Evolutionary conservation across 306 rosid species (phyloP), one percentile per base, ranked within the genome.

Genomic region (Quercus glauca): DNA sequence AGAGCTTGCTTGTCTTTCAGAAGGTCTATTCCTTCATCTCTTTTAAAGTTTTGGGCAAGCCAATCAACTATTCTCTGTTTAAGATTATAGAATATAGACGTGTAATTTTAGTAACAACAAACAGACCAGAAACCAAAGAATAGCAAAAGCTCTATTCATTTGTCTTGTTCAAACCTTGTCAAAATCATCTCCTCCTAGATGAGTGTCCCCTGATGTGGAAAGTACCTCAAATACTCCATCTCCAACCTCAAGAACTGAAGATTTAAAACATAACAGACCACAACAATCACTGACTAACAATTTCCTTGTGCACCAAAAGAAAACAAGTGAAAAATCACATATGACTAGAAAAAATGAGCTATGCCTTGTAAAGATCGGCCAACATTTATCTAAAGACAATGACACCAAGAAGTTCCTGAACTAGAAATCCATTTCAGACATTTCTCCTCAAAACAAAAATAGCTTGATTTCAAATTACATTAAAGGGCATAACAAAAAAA

Each of bases 141-240:
- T 5, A 55, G 20, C 17, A 41, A 55, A 74, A 20, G 71, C 67
- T 2, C 31, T 65, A 33, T 11, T 31, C 15, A 0, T 18, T 23
- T n/a, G 51, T 17, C 71, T 19, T 33, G 71, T 67, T 67, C 64
- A 3, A 63, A 94, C 99, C 97, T 95, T 95, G 60, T 95, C 99
- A 41, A 95, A 95, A 85, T 95, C 99, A 86, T 95, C 99, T 71
- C 99, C 98, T 31, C 99, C 99, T 88, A 95, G 85, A 83, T 95
- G 99, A 4, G 98, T 95, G 71, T 95, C 99, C 25, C 99, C 98
- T 35, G 99, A 91, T 9, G 99, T 93, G 68, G 99, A 95, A 37
- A 95, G 88, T 82, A 95, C 99, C 81, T 95, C 98, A 80, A 95
- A 95, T 26, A 95, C 99, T 61, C 98, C 99, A 81, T 95, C 99